Conservation (phyloP, 768 basidiomycete genomes). For the Suillus ampliporus region DNA sequence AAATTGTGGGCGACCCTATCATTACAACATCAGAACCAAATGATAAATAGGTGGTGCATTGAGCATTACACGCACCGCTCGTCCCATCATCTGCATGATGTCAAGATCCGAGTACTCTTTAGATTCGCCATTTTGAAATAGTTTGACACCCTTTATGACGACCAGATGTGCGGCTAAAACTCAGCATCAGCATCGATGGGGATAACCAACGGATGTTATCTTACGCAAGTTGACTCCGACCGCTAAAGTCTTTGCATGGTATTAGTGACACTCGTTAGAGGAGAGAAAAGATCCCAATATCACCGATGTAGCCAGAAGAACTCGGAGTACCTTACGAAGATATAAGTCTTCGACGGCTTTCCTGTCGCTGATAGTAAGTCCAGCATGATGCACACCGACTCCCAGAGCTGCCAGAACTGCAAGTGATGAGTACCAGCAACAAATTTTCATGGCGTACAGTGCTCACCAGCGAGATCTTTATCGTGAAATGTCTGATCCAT, state of each 20-base stretch:
- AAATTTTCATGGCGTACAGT: slow-evolving; percentile 21
- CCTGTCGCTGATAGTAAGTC: slow-evolving; percentile 76
- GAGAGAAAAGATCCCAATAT: slow-evolving; percentile 8
- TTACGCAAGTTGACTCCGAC: slow-evolving; percentile 95
- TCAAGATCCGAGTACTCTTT: slow-evolving; percentile 92
- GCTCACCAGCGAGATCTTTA: slow-evolving; percentile 63
- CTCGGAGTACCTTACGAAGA: slow-evolving; percentile 60
- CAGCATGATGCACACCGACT: slow-evolving; percentile 93
- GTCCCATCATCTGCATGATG: slow-evolving; percentile 95
- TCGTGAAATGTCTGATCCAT: slow-evolving; percentile 65
- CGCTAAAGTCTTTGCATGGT: slow-evolving; percentile 76
- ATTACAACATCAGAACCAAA: slow-evolving; percentile 5
- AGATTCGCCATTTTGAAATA: slow-evolving; percentile 70
- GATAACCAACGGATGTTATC: slow-evolving; percentile 28
- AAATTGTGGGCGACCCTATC: slow-evolving; percentile 88
- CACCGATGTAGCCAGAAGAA: slow-evolving; percentile 87
- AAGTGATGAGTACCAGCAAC: slow-evolving; percentile 3
- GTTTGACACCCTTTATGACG: slow-evolving; percentile 88
- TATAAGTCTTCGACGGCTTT: slow-evolving; percentile 76
- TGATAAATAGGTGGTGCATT: not conserved
- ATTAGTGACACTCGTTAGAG: slow-evolving; percentile 13
- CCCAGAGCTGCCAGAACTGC: slow-evolving; percentile 72
- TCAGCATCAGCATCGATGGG: slow-evolving; percentile 2
- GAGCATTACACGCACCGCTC: slow-evolving; percentile 63
- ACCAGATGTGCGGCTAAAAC: slow-evolving; percentile 86